A percentile compares a stretch with the other conserved stretches of the same genome.
Evolutionary conservation across 805 yeast species (phyloP).

Genomic region (Lipomyces orientalis): DNA sequence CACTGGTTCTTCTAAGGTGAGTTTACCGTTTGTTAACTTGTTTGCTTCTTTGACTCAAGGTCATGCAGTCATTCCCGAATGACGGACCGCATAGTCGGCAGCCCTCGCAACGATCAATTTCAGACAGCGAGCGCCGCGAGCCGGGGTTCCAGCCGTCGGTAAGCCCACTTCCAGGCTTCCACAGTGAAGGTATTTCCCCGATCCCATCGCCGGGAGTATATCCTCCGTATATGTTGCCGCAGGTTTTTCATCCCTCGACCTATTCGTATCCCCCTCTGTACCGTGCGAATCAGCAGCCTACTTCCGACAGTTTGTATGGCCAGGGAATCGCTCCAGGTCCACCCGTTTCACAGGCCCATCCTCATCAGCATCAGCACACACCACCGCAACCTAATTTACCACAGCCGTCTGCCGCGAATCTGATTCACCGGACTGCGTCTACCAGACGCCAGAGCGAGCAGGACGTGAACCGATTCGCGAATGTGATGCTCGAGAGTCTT

Average conservation of each 20-base stretch:
- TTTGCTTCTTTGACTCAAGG: background rate
- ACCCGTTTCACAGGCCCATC: slow-evolving; percentile 10
- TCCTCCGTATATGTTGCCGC: slow-evolving; percentile 17
- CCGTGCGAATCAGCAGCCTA: slow-evolving; percentile 11
- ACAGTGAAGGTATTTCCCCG: slow-evolving; percentile 8
- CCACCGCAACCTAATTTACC: slow-evolving; percentile 6
- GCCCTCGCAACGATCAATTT: slow-evolving; percentile 33
- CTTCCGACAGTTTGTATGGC: background rate
- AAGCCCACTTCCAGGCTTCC: slow-evolving; percentile 21
- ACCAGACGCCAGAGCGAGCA: slow-evolving; percentile 37
- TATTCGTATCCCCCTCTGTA: slow-evolving; percentile 19
- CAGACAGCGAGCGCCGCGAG: slow-evolving; percentile 31
- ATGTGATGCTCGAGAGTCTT: slow-evolving; percentile 56
- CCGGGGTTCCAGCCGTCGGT: slow-evolving; percentile 16
- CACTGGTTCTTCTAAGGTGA: background rate
- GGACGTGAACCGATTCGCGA: slow-evolving; percentile 41
- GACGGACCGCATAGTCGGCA: slow-evolving; percentile 31
- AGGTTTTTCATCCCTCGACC: slow-evolving; percentile 10
- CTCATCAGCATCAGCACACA: slow-evolving; percentile 4
- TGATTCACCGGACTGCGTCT: slow-evolving; percentile 20
- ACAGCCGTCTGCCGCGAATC: slow-evolving; percentile 5
- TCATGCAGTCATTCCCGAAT: slow-evolving; percentile 7
- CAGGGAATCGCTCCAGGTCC: slow-evolving; percentile 1
- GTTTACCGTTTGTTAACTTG: background rate
- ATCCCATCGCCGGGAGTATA: slow-evolving; percentile 16